Conservation (phyloP, 495 filamentous ascomycete species). For the Pyrenula massariospora region DNA sequence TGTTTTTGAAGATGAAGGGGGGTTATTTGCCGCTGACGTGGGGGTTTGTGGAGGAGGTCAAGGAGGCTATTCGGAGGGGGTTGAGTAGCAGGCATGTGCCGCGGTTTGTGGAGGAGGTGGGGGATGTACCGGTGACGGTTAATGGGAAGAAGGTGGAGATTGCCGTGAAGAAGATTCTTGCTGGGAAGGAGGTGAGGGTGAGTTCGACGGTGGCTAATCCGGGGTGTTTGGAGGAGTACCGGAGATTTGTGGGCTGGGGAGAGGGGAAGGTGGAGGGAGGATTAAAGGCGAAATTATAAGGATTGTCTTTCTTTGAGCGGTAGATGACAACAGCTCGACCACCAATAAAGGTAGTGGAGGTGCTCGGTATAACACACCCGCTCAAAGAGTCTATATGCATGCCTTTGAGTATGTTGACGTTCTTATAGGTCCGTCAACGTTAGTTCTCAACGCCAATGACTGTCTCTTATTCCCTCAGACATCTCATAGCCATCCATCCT, state of each 20-base stretch:
- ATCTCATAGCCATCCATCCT: no score
- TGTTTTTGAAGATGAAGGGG: conserved; percentile 62
- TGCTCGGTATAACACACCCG: no score
- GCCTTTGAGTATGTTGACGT: no score
- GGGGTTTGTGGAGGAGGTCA: conserved; percentile 47
- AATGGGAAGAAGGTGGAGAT: conserved; percentile 81
- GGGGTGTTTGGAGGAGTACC: conserved; percentile 61
- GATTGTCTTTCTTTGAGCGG: no score
- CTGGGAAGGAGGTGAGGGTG: conserved; percentile 51
- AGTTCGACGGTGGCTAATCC: conserved; percentile 70
- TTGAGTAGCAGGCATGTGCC: conserved; percentile 66
- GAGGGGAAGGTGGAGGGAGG: conserved; percentile 27
- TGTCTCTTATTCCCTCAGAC: no score
- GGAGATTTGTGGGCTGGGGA: conserved; percentile 69
- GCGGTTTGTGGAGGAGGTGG: conserved; percentile 65
- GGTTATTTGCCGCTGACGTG: conserved; percentile 17
- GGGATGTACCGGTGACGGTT: conserved; percentile 63
- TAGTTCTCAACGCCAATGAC: no score
- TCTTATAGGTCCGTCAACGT: no score
- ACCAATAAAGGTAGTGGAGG: no score
- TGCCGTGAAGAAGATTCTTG: conserved; percentile 76
- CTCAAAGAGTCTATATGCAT: no score
- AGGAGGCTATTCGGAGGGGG: conserved; percentile 47
- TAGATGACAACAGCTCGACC: no score
- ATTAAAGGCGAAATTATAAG: conserved; percentile 33